phyloP scores from a whole-genome alignment of 208 protist genomes.

The Trypanosoma boissoni region DNA sequence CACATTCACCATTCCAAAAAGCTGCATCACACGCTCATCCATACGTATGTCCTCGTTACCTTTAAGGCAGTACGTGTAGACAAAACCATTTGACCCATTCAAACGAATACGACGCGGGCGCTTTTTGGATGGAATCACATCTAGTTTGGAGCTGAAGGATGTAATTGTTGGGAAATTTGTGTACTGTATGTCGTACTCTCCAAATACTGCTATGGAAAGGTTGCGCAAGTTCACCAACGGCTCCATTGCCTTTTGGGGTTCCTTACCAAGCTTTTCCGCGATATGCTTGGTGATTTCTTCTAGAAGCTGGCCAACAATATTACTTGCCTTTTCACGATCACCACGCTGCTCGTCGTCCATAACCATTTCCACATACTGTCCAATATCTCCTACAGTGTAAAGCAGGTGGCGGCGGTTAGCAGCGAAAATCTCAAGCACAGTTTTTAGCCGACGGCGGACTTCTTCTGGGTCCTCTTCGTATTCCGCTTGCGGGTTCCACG shows the following conservation, averaged over 20 bases:
- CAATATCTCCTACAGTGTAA: slow-evolving; percentile 89
- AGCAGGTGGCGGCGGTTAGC: slow-evolving; percentile 75
- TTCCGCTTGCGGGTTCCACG: slow-evolving; percentile 90
- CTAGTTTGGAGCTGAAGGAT: slow-evolving; percentile 93
- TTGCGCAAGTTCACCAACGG: slow-evolving; percentile 93
- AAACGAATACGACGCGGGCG: slow-evolving; percentile 97
- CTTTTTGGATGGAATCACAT: slow-evolving; percentile 99
- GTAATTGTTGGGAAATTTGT: slow-evolving; percentile 90
- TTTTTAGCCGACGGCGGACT: slow-evolving; percentile 62
- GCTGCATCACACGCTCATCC: slow-evolving; percentile 99
- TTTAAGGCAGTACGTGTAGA: slow-evolving; percentile 99
- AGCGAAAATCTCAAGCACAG: slow-evolving; percentile 78
- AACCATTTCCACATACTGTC: slow-evolving; percentile 81
- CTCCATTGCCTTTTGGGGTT: slow-evolving; percentile 94
- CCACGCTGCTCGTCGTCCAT: slow-evolving; percentile 73
- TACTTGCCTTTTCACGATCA: slow-evolving; percentile 77
- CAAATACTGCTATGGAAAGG: slow-evolving; percentile 97
- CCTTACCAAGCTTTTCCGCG: slow-evolving; percentile 91
- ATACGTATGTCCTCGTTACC: slow-evolving; percentile 98
- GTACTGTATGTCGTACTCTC: slow-evolving; percentile 90
- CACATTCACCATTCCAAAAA: slow-evolving; percentile 99
- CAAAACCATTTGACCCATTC: slow-evolving; percentile 94
- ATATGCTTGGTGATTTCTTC: slow-evolving; percentile 97
- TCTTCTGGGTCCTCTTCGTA: slow-evolving; percentile 88
- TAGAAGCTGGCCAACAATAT: slow-evolving; percentile 91